A percentile compares a stretch with the other conserved stretches of the same genome.
phyloP scores from a whole-genome alignment of 805 yeast species.

The Starmerella floris region DNA sequence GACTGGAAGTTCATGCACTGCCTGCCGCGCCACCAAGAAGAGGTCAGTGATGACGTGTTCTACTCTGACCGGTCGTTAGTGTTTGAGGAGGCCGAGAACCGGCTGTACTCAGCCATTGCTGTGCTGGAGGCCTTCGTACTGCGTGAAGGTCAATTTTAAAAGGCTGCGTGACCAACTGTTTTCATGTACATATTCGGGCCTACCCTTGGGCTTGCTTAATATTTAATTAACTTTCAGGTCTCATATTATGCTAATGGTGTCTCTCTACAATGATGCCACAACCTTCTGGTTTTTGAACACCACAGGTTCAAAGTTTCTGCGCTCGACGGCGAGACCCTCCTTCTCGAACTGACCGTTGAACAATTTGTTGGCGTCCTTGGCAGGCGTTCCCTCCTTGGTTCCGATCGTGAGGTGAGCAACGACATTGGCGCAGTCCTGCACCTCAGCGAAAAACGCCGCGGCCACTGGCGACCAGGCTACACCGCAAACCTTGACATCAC shows the following conservation, averaged over 20 bases:
- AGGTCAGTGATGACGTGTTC: slow-evolving; percentile 86
- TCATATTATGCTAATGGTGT: too few species aligned
- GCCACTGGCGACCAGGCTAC: slow-evolving; percentile 41
- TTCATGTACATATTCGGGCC: too few species aligned
- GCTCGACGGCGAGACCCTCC: neutral
- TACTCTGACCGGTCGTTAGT: slow-evolving; percentile 74
- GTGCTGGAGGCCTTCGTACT: slow-evolving; percentile 80
- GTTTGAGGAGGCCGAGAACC: slow-evolving; percentile 90
- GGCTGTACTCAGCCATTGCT: slow-evolving; percentile 92
- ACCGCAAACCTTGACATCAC: slow-evolving; percentile 25
- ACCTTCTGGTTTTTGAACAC: too few species aligned
- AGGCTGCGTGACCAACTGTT: neutral
- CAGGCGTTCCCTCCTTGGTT: slow-evolving; percentile 1
- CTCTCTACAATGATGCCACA: too few species aligned
- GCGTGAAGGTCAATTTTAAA: slow-evolving; percentile 44
- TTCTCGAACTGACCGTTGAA: slow-evolving; percentile 1
- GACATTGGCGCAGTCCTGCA: slow-evolving; percentile 31
- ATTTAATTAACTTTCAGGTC: neutral
- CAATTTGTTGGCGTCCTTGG: slow-evolving; percentile 6
- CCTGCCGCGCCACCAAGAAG: slow-evolving; percentile 88
- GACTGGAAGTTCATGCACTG: slow-evolving; percentile 95
- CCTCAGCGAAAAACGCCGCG: slow-evolving; percentile 41
- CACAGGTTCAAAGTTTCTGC: neutral
- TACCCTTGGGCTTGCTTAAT: too few species aligned
- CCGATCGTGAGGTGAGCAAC: slow-evolving; percentile 67